Percentiles rank a stretch among this genome's conserved stretches.
phyloP scores from a whole-genome alignment of 345 rosid species.

The Heritiera fomes region DNA sequence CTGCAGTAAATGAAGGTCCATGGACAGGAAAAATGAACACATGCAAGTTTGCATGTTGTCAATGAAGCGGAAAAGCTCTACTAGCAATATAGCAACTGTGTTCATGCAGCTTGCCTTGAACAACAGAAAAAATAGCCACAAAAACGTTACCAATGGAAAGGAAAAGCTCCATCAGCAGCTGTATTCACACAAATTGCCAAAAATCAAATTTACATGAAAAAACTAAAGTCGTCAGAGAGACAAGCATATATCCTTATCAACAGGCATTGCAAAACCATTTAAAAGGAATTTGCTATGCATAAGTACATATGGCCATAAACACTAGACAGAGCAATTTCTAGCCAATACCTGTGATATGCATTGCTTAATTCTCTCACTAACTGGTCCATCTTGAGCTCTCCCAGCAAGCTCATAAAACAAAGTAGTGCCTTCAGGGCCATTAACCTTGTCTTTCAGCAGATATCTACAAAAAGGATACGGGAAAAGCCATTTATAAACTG shows the following conservation, averaged over 20 bases:
- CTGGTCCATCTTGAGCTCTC: slow-evolving; percentile 78
- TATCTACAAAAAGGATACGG: slow-evolving; percentile 41
- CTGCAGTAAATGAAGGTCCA: not conserved
- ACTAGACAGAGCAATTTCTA: not conserved
- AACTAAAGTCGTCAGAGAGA: not conserved
- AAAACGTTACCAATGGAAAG: not conserved
- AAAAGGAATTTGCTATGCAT: not conserved
- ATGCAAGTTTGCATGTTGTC: not conserved
- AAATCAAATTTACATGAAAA: not conserved
- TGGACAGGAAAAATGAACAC: not conserved
- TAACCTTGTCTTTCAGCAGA: slow-evolving; percentile 84
- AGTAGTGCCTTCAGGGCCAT: slow-evolving; percentile 77
- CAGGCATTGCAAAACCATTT: not conserved
- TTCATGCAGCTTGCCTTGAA: not conserved
- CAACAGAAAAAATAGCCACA: not conserved
- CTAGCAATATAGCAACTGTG: not conserved
- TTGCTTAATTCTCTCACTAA: slow-evolving; percentile 61
- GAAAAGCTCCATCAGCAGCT: not conserved
- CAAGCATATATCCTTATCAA: not conserved
- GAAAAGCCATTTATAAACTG: not conserved
- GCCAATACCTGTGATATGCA: slow-evolving; percentile 70
- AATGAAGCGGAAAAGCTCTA: not conserved
- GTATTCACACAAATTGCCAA: not conserved
- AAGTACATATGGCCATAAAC: not conserved
- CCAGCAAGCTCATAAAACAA: slow-evolving; percentile 83